Base-by-base conservation (phyloP, 2,329 filamentous ascomycete genomes). In the Phoma sp. region DNA sequence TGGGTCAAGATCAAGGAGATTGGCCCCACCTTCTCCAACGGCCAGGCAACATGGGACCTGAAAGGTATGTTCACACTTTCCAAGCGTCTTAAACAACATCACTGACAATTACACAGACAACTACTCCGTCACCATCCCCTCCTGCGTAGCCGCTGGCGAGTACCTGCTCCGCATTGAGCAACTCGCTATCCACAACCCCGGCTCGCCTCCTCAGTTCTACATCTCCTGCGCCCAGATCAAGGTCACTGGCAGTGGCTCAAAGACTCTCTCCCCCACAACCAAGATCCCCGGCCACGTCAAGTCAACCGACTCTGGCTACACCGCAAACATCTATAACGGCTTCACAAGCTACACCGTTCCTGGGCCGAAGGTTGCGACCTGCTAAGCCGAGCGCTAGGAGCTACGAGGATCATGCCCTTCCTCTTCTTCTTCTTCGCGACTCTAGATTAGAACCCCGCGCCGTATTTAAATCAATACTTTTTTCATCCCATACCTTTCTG, bases 121-220 rank as follows among this genome's bases (percentile, higher is more conserved):
- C 14, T 74, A 74, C 56, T 61, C 62, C 9, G 76, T 73, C 46
- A 72, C 63, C 5, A 74, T 82, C 29, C 79, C 80, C 6, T 67
- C 64, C 5, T 74, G 74, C 37, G 66, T 76, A 5, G 71, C 79
- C 4, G 64, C 73, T 17, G 79, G 79, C 20, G 72, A 81, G 53
- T 81, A 81, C 61, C 72, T 82, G 15, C 68, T 81, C 30, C 74
- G 80, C 20, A 76, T 78, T 46, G 80, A 82, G 67, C 79, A 81
- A 55, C 78, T 82, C 46, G 79, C 68, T 10, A 74, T 81, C 23
- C 78, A 80, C 66, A 76, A 77, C 59, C 77, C 76, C 5, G 64
- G 67, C 17, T 43, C 46, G 2, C 49, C 60, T 18, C 66, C 67
- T n/a, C 49, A 54, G 34, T 54, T 54, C 59, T 75, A 73, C 59